Conservation (phyloP, 140 eudicot genomes). For the Cichorium intybus region DNA sequence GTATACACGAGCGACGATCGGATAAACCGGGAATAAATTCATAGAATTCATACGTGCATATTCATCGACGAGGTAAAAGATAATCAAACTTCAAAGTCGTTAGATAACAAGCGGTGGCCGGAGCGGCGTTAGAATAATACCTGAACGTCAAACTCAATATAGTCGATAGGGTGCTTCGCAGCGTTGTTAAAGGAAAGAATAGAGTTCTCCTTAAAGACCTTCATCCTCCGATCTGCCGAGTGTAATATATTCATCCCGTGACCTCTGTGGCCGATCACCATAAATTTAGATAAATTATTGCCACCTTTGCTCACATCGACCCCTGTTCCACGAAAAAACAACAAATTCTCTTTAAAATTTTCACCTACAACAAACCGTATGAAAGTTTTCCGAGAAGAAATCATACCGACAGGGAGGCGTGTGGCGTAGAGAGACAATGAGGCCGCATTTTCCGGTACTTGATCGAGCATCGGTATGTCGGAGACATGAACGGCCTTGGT, state of each 20-base stretch:
- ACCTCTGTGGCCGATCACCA: conserved; percentile 92
- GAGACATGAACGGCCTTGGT: conserved; percentile 86
- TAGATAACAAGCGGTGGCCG: neutral
- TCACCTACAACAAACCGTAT: neutral
- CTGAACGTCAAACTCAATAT: conserved; percentile 94
- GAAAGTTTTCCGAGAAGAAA: neutral
- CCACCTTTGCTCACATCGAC: conserved; percentile 40
- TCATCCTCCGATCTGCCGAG: conserved; percentile 84
- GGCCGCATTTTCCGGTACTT: conserved; percentile 57
- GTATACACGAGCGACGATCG: neutral
- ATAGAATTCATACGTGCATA: neutral
- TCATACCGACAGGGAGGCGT: conserved; percentile 46
- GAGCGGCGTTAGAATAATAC: conserved; percentile 27
- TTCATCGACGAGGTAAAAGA: neutral
- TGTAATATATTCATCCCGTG: conserved; percentile 82
- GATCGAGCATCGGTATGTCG: conserved; percentile 85
- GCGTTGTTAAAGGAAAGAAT: conserved; percentile 79
- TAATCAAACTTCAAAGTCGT: neutral
- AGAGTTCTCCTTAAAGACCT: conserved; percentile 71
- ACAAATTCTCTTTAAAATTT: neutral
- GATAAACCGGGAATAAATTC: neutral
- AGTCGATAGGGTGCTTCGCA: conserved; percentile 54
- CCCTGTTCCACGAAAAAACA: conserved; percentile 18
- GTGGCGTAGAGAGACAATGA: conserved; percentile 50
- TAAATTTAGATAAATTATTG: conserved; percentile 41